Percentiles rank a stretch among this genome's conserved stretches.
Conservation (phyloP, 2,329 filamentous ascomycete species). For the Chaetomium strumarium region DNA sequence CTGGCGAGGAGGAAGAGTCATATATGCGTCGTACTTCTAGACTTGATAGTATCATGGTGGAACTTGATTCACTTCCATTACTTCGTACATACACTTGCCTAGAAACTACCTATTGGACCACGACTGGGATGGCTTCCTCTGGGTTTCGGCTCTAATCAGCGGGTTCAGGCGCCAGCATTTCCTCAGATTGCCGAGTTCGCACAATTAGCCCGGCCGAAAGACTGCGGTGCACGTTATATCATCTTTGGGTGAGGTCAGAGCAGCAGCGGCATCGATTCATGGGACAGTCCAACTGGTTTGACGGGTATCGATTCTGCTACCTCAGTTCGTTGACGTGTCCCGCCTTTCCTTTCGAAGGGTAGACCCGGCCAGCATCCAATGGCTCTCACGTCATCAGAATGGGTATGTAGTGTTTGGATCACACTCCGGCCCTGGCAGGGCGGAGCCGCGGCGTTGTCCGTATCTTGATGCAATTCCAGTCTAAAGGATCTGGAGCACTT, state of each 20-base stretch:
- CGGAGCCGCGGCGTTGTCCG: conserved; percentile 19
- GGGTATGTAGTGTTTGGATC: conserved; percentile 15
- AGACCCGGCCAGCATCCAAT: conserved; percentile 1
- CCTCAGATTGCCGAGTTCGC: too few species aligned
- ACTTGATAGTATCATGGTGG: too few species aligned
- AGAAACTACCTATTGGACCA: too few species aligned
- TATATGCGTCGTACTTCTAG: too few species aligned
- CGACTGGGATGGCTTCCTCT: too few species aligned
- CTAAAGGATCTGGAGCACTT: conserved; percentile 32
- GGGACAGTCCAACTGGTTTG: background rate
- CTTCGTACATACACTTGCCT: too few species aligned
- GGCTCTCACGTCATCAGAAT: conserved; percentile 11
- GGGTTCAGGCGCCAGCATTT: too few species aligned
- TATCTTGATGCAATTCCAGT: conserved; percentile 30
- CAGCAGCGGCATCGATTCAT: background rate
- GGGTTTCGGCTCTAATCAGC: too few species aligned
- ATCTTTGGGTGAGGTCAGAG: background rate
- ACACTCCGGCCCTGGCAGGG: conserved; percentile 18
- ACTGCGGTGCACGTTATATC: too few species aligned
- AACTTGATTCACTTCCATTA: too few species aligned
- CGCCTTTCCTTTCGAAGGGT: conserved; percentile 2
- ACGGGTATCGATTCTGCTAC: conserved; percentile 13
- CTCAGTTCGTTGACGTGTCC: background rate
- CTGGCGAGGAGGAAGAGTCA: too few species aligned
- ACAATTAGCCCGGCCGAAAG: too few species aligned